These are phyloP conservation scores for Yarrowia galli DNA, from an alignment of 1,139 yeast species.

Conservation along the genomic window DNA sequence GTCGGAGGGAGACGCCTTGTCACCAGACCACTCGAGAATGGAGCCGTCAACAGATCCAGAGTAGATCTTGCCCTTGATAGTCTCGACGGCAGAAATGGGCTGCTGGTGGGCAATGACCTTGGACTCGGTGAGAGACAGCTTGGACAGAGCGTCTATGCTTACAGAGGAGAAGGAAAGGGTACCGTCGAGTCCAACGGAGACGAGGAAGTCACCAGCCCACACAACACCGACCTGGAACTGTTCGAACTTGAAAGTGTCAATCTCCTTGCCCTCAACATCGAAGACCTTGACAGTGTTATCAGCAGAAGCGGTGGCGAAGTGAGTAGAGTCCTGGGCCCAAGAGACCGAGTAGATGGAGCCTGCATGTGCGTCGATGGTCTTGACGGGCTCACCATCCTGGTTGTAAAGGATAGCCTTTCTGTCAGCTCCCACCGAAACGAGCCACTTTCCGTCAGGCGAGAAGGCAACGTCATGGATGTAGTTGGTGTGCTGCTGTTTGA, in stretches of 20 bases:
- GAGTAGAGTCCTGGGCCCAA: slow-evolving; percentile 65
- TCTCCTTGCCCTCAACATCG: slow-evolving; percentile 53
- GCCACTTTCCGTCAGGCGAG: slow-evolving; percentile 71
- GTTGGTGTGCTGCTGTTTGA: slow-evolving; percentile 76
- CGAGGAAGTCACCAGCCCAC: slow-evolving; percentile 61
- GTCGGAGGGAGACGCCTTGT: slow-evolving; percentile 46
- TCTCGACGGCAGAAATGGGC: slow-evolving; percentile 68
- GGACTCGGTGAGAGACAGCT: slow-evolving; percentile 51
- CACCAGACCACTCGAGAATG: slow-evolving; percentile 63
- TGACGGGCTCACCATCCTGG: slow-evolving; percentile 76
- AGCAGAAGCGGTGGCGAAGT: slow-evolving; percentile 82
- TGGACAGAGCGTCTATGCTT: slow-evolving; percentile 42
- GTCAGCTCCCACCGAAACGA: slow-evolving; percentile 89
- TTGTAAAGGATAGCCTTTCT: slow-evolving; percentile 79
- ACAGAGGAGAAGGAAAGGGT: slow-evolving; percentile 62
- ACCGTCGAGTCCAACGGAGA: slow-evolving; percentile 78
- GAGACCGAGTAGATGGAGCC: slow-evolving; percentile 83
- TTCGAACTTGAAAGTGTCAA: slow-evolving; percentile 44
- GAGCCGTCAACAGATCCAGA: slow-evolving; percentile 91
- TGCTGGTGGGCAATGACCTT: slow-evolving; percentile 80
- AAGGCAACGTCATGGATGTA: slow-evolving; percentile 82
- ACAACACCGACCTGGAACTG: slow-evolving; percentile 86
- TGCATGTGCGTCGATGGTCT: slow-evolving; percentile 60
- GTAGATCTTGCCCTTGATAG: slow-evolving; percentile 50
- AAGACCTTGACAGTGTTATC: slow-evolving; percentile 77